Evolutionary conservation across 2,329 filamentous ascomycete species (phyloP).

Genomic region (Ascochyta pisi): DNA sequence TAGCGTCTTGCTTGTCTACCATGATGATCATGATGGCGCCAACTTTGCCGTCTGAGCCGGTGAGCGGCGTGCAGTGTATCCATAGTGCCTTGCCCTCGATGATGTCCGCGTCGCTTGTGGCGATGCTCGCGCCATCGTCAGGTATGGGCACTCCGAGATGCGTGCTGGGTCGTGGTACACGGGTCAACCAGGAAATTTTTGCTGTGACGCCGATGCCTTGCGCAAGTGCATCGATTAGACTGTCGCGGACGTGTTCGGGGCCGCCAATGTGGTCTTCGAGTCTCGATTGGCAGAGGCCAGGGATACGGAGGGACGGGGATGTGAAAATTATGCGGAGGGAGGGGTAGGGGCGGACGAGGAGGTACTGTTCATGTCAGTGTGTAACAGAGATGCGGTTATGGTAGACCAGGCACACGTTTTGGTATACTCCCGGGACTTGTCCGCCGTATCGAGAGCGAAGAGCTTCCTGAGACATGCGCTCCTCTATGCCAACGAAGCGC

Average conservation of each 20-base stretch:
- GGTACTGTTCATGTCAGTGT: slow-evolving; percentile 43
- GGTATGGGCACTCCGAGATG: background rate
- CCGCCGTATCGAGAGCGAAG: slow-evolving; percentile 42
- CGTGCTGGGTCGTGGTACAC: background rate
- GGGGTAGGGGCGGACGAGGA: slow-evolving; percentile 55
- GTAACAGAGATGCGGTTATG: too few species aligned
- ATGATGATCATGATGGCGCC: slow-evolving; percentile 80
- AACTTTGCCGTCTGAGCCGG: slow-evolving; percentile 68
- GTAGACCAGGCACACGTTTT: slow-evolving; percentile 55
- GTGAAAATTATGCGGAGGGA: slow-evolving; percentile 56
- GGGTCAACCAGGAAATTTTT: slow-evolving; percentile 68
- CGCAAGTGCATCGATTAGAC: slow-evolving; percentile 64
- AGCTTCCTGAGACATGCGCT: slow-evolving; percentile 34
- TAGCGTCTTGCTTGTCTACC: slow-evolving; percentile 64
- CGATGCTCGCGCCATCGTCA: slow-evolving; percentile 13
- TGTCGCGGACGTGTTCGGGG: slow-evolving; percentile 57
- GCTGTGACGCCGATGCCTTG: slow-evolving; percentile 75
- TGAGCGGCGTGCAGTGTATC: slow-evolving; percentile 76
- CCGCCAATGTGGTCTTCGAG: slow-evolving; percentile 56
- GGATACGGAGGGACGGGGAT: slow-evolving; percentile 54
- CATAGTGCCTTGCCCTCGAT: slow-evolving; percentile 67
- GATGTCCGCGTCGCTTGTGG: background rate
- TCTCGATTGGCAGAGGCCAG: slow-evolving; percentile 54
- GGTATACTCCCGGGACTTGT: slow-evolving; percentile 60
- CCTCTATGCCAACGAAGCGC: slow-evolving; percentile 47